phyloP scores from a whole-genome alignment of 169 alveolate species.

The Plasmodium malariae region DNA sequence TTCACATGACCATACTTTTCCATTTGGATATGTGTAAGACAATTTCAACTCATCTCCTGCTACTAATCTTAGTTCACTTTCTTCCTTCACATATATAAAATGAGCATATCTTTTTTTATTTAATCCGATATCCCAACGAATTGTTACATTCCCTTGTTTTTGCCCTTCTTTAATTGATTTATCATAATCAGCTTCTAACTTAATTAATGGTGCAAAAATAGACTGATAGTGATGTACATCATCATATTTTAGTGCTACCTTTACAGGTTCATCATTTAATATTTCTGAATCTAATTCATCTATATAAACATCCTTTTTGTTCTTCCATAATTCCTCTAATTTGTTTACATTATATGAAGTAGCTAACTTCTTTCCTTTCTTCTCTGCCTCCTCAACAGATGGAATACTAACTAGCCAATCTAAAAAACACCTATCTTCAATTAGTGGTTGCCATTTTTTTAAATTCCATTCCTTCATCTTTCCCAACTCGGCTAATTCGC shows the following conservation, averaged over 20 bases:
- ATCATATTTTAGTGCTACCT: conserved; percentile 68
- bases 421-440: conserved; percentile 83
- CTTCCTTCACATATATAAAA: conserved; percentile 92
- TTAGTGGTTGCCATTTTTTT: conserved; percentile 87
- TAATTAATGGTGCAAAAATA: conserved; percentile 89
- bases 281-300: conserved; percentile 75
- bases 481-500: neutral
- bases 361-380: conserved; percentile 76
- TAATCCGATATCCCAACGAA: conserved; percentile 86
- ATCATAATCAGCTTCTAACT: conserved; percentile 95
- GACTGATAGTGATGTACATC: conserved; percentile 85
- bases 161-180: conserved; percentile 92
- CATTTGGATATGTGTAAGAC: conserved; percentile 78
- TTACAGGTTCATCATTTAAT: conserved; percentile 70
- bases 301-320: conserved; percentile 69
- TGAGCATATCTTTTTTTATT: conserved; percentile 91
- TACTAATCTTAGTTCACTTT: conserved; percentile 90
- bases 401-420: conserved; percentile 89
- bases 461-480: conserved; percentile 82
- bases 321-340: conserved; percentile 82
- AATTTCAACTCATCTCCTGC: conserved; percentile 93
- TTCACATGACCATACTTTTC: conserved; percentile 85
- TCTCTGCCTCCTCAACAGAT: conserved; percentile 80
- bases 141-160: conserved; percentile 87
- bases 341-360: conserved; percentile 73